These are phyloP conservation scores for Pseudogymnoascus sp. DNA, from an alignment of 2,329 filamentous ascomycete species.

Conservation along the genomic window DNA sequence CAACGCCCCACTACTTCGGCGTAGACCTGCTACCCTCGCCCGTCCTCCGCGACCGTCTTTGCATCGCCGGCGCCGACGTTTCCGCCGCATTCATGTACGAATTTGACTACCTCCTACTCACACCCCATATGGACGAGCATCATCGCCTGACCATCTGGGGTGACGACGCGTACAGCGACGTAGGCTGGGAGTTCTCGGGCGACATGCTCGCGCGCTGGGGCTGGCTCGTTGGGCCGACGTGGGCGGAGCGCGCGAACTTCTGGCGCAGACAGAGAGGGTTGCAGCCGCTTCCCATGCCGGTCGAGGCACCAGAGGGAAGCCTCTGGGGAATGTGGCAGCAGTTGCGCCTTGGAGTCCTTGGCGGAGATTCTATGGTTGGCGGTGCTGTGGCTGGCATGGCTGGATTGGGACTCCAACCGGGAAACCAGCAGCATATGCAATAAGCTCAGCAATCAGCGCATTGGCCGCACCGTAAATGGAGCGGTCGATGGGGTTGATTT, in stretches of 20 bases:
- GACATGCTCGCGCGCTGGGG: conserved; percentile 34
- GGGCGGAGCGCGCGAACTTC: conserved; percentile 35
- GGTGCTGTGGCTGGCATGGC: background rate
- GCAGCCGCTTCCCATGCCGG: background rate
- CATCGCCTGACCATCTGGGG: conserved; percentile 38
- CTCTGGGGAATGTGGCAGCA: background rate
- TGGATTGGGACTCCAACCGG: background rate
- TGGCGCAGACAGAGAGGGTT: conserved; percentile 34
- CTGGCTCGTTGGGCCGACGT: conserved; percentile 33
- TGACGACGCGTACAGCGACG: conserved; percentile 35
- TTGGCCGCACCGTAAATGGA: background rate
- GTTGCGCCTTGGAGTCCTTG: background rate
- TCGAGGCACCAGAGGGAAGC: background rate
- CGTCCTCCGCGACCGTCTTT: conserved; percentile 32
- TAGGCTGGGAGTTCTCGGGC: conserved; percentile 37
- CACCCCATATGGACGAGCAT: background rate
- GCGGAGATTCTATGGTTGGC: background rate
- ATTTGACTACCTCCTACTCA: conserved; percentile 24
- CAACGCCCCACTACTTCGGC: conserved; percentile 34
- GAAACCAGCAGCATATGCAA: background rate
- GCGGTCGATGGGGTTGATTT: background rate
- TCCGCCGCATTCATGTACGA: conserved; percentile 33
- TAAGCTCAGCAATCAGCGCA: background rate
- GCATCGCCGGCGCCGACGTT: conserved; percentile 30
- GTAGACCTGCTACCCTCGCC: conserved; percentile 37